Evolutionary conservation across 2,329 filamentous ascomycete genomes (phyloP).

Genomic region (Bipolaris zeicola): DNA sequence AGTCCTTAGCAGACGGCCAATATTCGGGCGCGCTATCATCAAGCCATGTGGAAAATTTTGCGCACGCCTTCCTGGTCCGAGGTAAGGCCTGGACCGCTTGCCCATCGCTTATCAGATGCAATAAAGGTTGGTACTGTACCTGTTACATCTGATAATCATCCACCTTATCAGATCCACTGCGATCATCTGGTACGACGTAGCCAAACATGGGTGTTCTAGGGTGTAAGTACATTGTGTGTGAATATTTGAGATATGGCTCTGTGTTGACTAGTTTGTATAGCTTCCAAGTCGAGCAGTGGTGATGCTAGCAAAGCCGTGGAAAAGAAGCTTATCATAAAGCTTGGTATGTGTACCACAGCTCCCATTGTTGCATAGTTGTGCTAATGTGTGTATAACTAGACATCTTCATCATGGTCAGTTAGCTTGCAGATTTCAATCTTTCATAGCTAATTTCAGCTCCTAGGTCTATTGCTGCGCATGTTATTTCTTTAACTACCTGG

Average conservation of each 20-base stretch:
- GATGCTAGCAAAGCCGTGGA: constrained; percentile 3
- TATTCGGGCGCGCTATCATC: background rate
- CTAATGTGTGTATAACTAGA: background rate
- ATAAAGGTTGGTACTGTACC: background rate
- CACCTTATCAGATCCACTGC: background rate
- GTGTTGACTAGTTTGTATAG: background rate
- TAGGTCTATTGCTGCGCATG: constrained; percentile 31
- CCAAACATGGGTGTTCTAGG: background rate
- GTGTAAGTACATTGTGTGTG: background rate
- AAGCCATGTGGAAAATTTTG: background rate
- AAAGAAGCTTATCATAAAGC: constrained; percentile 11
- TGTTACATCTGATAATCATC: background rate
- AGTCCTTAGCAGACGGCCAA: background rate
- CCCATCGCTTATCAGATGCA: background rate
- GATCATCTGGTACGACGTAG: background rate
- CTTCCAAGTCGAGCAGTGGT: background rate
- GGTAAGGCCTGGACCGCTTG: background rate
- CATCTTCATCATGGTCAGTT: constrained; percentile 9
- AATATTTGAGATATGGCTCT: no score
- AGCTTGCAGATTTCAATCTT: background rate
- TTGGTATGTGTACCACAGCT: constrained; percentile 2
- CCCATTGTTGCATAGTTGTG: background rate
- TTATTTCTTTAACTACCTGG: constrained; percentile 39
- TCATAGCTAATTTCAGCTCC: background rate
- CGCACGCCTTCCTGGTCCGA: background rate